Evolutionary conservation across 2,329 filamentous ascomycete genomes (phyloP).

Genomic region (Periconia digitata): DNA sequence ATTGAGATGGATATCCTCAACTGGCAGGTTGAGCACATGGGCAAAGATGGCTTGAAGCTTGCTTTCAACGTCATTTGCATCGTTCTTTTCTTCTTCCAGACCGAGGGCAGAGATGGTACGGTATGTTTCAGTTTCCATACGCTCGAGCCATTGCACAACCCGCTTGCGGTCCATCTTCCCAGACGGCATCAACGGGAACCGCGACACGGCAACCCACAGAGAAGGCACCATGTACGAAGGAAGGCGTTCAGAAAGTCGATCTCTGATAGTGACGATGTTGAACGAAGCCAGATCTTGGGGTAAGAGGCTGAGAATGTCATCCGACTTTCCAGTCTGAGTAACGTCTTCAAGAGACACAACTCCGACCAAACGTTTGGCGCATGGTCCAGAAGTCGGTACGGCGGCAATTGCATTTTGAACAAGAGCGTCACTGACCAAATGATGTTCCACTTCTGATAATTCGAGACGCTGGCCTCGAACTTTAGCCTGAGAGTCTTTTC

Average conservation of each 20-base stretch:
- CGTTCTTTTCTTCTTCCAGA: conserved; percentile 12
- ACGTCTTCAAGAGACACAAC: conserved; percentile 28
- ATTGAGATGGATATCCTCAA: conserved; percentile 31
- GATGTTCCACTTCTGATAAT: conserved; percentile 49
- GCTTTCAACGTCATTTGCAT: conserved; percentile 22
- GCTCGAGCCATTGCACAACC: conserved; percentile 33
- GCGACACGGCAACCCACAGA: conserved; percentile 29
- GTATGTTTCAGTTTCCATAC: conserved; percentile 32
- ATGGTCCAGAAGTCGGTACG: conserved; percentile 30
- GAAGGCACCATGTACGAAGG: conserved; percentile 40
- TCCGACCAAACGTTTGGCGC: conserved; percentile 35
- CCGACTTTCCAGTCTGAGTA: conserved; percentile 3
- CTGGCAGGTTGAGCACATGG: conserved; percentile 29
- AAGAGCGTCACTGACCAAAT: conserved; percentile 35
- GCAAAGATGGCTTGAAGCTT: conserved; percentile 35
- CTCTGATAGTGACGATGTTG: conserved; percentile 26
- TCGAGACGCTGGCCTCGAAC: conserved; percentile 50
- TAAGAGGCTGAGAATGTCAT: conserved; percentile 17
- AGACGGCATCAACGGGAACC: conserved; percentile 35
- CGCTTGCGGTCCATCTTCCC: conserved; percentile 36
- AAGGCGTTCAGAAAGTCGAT: conserved; percentile 29
- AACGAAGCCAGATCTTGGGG: conserved; percentile 24
- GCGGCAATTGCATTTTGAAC: conserved; percentile 33
- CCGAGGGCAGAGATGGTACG: conserved; percentile 27
- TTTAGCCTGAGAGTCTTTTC: conserved; percentile 33